Conservation (phyloP, 2,329 filamentous ascomycete species). For the Tolypocladium guangdongense region DNA sequence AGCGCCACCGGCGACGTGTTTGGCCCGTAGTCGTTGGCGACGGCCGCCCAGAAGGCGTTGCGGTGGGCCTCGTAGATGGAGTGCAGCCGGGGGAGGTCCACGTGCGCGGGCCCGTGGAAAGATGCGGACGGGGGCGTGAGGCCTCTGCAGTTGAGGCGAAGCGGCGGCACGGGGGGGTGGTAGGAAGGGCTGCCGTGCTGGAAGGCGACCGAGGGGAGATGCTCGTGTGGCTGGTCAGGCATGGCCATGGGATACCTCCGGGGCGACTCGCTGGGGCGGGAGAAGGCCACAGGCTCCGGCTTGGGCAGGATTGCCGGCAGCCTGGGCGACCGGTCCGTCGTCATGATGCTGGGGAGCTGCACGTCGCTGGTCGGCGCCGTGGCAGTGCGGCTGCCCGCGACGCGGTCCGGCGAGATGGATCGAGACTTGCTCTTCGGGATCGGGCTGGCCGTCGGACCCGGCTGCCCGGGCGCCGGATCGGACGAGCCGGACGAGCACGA, state of each 20-base stretch:
- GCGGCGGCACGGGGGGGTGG: constrained; percentile 30
- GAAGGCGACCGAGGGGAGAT: constrained; percentile 30
- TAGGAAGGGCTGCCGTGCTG: constrained; percentile 16
- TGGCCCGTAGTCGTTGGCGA: constrained; percentile 61
- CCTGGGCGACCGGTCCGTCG: constrained; percentile 30
- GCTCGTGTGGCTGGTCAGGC: constrained; percentile 33
- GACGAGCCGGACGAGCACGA: constrained; percentile 57
- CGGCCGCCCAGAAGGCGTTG: constrained; percentile 59
- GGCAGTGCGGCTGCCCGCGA: constrained; percentile 32
- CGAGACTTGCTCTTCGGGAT: constrained; percentile 37
- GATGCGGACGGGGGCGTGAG: constrained; percentile 24
- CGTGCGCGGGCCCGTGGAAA: constrained; percentile 28
- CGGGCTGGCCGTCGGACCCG: constrained; percentile 37
- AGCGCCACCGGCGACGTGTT: constrained; percentile 51
- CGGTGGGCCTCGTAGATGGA: constrained; percentile 61
- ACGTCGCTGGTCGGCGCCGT: constrained; percentile 34
- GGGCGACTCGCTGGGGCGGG: constrained; percentile 23
- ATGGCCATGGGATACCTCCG: constrained; percentile 30
- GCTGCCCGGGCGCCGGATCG: constrained; percentile 39
- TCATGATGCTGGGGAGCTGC: constrained; percentile 44
- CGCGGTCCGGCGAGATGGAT: constrained; percentile 37
- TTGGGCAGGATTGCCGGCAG: constrained; percentile 57
- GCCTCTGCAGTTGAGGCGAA: constrained; percentile 50
- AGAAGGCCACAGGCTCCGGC: constrained; percentile 41
- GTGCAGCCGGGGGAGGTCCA: constrained; percentile 56